Evolutionary conservation across 1,139 yeast genomes (phyloP).

Genomic region (Zygosaccharomyces pseudobailii): DNA sequence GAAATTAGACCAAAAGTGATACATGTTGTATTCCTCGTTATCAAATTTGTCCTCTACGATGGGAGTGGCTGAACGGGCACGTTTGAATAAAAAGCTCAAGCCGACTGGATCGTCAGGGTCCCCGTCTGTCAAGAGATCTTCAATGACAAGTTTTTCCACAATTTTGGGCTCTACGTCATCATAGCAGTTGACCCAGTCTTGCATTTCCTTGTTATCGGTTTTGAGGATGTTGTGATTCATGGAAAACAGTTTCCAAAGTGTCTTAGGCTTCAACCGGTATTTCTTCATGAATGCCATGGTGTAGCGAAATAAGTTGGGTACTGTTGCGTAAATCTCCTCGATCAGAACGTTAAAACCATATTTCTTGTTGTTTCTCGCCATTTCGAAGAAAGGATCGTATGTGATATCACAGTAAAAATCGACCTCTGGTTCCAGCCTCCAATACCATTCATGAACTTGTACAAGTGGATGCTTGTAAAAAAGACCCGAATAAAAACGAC

Average conservation of each 20-base stretch:
- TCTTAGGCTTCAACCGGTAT: constrained; percentile 45
- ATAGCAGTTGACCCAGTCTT: constrained; percentile 27
- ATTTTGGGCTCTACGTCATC: constrained; percentile 25
- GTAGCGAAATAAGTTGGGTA: constrained; percentile 72
- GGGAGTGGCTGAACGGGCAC: constrained; percentile 22
- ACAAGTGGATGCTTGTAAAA: constrained; percentile 74
- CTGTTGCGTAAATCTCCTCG: constrained; percentile 69
- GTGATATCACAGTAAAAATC: constrained; percentile 85
- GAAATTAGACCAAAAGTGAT: constrained; percentile 93
- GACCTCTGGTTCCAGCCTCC: constrained; percentile 93
- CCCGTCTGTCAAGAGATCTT: constrained; percentile 20
- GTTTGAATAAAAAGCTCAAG: constrained; percentile 17
- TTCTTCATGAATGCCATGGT: constrained; percentile 58
- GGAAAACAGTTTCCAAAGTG: constrained; percentile 55
- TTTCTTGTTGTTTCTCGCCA: constrained; percentile 63
- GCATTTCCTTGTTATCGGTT: constrained; percentile 18
- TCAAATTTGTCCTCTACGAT: constrained; percentile 47
- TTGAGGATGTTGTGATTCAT: constrained; percentile 31
- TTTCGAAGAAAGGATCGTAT: constrained; percentile 82
- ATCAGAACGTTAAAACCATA: constrained; percentile 82
- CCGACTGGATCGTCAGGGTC: constrained; percentile 18
- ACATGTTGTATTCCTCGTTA: constrained; percentile 65
- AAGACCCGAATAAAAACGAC: constrained; percentile 71
- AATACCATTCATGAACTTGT: constrained; percentile 72
- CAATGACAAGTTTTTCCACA: constrained; percentile 32